These are phyloP conservation scores for Talaromyces marneffei DNA, from an alignment of 2,329 filamentous ascomycete species.

Conservation along the genomic window DNA sequence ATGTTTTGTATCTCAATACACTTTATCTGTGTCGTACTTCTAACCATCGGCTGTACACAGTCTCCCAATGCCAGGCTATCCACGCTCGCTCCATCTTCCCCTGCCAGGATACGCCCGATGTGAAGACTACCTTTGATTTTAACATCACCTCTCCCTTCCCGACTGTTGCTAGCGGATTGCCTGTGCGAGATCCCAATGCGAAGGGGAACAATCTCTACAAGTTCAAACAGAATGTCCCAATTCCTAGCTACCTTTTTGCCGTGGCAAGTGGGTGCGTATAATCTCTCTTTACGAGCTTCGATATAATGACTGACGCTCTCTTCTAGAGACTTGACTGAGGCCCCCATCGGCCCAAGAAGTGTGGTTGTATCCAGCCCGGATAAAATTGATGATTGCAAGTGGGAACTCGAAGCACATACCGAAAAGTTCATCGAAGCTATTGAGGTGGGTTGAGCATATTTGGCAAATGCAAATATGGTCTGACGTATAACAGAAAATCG, in stretches of 20 bases:
- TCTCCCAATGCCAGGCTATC: conserved; percentile 96
- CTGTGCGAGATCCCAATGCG: conserved; percentile 46
- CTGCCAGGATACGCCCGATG: conserved; percentile 94
- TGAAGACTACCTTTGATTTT: conserved; percentile 93
- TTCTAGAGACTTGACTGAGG: conserved; percentile 76
- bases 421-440: conserved; percentile 86
- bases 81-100: conserved; percentile 91
- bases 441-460: conserved; percentile 29
- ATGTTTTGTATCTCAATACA: conserved; percentile 18
- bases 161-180: conserved; percentile 84
- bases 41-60: conserved; percentile 23
- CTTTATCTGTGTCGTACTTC: not conserved
- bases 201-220: conserved; percentile 64
- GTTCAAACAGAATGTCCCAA: conserved; percentile 86
- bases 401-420: conserved; percentile 86
- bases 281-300: not conserved
- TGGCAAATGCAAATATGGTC: not conserved
- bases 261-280: conserved; percentile 57
- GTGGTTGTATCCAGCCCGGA: conserved; percentile 83
- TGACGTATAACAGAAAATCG: conserved; percentile 43
- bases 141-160: conserved; percentile 79
- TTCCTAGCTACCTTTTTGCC: conserved; percentile 93
- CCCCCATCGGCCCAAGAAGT: conserved; percentile 79
- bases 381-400: conserved; percentile 74
- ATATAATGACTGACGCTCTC: not conserved